Percentiles rank a stretch among this genome's conserved stretches.
Evolutionary conservation across 441 rosid genomes (phyloP).

Genomic region (Raphanus hybrid): DNA sequence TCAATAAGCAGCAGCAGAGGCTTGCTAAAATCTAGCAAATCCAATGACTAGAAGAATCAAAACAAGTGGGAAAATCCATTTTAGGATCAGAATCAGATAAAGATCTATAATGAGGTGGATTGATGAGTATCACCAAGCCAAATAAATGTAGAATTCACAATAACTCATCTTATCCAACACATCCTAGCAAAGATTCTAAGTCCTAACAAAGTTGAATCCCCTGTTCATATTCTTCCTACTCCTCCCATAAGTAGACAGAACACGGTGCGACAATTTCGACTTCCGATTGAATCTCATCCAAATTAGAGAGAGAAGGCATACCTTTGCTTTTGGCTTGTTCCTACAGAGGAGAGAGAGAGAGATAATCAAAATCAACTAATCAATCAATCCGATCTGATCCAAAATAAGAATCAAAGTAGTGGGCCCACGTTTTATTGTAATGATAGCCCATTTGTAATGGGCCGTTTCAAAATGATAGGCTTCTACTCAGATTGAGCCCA

Average conservation of each 20-base stretch:
- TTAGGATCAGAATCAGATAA: neutral
- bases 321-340: constrained; percentile 22
- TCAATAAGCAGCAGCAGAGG: neutral
- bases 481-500: neutral
- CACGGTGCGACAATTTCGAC: neutral
- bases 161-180: neutral
- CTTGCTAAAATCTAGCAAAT: constrained; percentile 9
- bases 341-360: neutral
- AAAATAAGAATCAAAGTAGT: neutral
- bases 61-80: too few relatives aligned
- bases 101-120: constrained; percentile 18
- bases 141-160: neutral
- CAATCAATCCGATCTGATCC: neutral
- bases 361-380: neutral
- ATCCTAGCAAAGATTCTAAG: neutral
- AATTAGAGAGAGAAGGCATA: constrained; percentile 7
- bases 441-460: neutral
- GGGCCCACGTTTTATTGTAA: neutral
- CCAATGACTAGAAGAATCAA: neutral
- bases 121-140: neutral
- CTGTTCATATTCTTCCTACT: too few relatives aligned
- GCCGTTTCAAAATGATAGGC: neutral
- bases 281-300: constrained; percentile 13
- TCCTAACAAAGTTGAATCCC: constrained; percentile 8
- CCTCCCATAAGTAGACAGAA: neutral